Conservation (phyloP, 352 stramenopile genomes). For the Pythium rishiriense region DNA sequence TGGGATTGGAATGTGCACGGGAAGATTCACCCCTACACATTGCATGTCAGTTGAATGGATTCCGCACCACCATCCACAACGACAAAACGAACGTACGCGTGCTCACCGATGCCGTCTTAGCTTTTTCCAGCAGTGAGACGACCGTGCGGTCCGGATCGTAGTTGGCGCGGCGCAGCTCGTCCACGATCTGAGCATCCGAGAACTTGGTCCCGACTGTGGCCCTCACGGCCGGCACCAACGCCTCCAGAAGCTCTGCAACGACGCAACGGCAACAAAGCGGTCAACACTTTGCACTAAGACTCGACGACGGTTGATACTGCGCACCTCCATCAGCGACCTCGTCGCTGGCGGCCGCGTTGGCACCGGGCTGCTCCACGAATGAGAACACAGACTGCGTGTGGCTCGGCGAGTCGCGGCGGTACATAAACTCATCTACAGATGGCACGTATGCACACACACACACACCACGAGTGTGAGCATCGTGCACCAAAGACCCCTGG, state of each 20-base stretch:
- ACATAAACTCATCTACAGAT: constrained; percentile 77
- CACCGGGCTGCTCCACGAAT: constrained; percentile 63
- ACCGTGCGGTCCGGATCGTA: constrained; percentile 81
- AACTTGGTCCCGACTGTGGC: constrained; percentile 54
- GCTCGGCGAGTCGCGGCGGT: constrained; percentile 78
- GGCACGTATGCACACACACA: background rate
- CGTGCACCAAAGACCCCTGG: background rate
- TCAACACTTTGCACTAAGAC: too few species aligned
- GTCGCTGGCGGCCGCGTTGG: constrained; percentile 4
- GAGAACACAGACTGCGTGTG: constrained; percentile 77
- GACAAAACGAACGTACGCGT: constrained; percentile 10
- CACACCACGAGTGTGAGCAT: background rate
- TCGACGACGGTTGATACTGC: too few species aligned
- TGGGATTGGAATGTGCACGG: constrained; percentile 67
- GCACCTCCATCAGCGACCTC: constrained; percentile 43
- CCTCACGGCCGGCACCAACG: constrained; percentile 59
- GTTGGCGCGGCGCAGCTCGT: constrained; percentile 68
- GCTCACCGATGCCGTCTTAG: constrained; percentile 43
- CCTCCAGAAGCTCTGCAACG: constrained; percentile 48
- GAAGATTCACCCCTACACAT: constrained; percentile 40
- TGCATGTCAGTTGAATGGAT: background rate
- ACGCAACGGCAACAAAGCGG: too few species aligned
- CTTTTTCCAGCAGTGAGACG: constrained; percentile 69
- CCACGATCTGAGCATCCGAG: constrained; percentile 55
- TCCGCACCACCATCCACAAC: background rate